phyloP scores from a whole-genome alignment of 805 yeast species.

The Suhomyces faveliae region DNA sequence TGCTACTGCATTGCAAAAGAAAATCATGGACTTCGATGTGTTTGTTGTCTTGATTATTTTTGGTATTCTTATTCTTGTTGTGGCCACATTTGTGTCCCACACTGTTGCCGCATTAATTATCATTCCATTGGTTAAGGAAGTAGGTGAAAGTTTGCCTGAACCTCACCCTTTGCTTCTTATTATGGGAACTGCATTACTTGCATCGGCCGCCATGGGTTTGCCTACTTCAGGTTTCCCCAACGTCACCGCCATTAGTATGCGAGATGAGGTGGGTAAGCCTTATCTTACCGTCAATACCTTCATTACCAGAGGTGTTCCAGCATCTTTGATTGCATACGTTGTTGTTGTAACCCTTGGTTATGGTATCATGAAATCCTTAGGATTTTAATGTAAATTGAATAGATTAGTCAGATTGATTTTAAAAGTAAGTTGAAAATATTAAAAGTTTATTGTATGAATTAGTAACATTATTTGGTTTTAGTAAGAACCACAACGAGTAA shows the following conservation, averaged over 20 bases:
- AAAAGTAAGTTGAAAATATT: too few relatives aligned
- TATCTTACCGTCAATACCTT: constrained; percentile 85
- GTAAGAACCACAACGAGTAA: too few relatives aligned
- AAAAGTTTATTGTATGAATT: too few relatives aligned
- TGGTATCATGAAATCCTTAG: constrained; percentile 49
- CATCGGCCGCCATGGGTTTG: constrained; percentile 96
- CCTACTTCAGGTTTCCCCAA: constrained; percentile 98
- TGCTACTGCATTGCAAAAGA: constrained; percentile 43
- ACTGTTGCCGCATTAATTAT: constrained; percentile 95
- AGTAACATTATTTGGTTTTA: too few relatives aligned
- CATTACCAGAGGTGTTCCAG: constrained; percentile 87
- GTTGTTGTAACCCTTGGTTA: constrained; percentile 80
- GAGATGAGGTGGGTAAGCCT: constrained; percentile 88
- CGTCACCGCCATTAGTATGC: constrained; percentile 93
- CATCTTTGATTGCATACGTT: constrained; percentile 71
- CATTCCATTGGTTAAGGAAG: constrained; percentile 84
- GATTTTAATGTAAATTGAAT: constrained; percentile 9
- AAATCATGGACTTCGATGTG: constrained; percentile 42
- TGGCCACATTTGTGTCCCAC: constrained; percentile 95
- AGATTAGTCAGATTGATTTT: too few relatives aligned
- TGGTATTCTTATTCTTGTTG: constrained; percentile 73
- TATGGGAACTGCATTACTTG: constrained; percentile 60
- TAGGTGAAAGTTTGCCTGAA: constrained; percentile 70
- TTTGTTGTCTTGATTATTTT: constrained; percentile 47
- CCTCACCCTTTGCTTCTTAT: constrained; percentile 87